These are phyloP conservation scores for Daldinia sp. DNA, from an alignment of 2,329 filamentous ascomycete genomes.

Conservation along the genomic window DNA sequence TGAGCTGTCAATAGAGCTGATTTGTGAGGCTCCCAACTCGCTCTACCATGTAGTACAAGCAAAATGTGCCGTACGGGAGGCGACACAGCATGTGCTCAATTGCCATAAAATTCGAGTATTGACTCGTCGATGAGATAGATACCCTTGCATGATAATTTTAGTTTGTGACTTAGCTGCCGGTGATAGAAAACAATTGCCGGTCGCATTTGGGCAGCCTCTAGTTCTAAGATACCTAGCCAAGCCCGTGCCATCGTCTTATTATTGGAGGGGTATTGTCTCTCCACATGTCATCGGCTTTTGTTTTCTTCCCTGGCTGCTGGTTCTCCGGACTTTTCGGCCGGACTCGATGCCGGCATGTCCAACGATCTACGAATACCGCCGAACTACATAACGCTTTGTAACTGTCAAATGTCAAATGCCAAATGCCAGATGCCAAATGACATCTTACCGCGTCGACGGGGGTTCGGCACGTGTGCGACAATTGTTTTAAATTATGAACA, in stretches of 20 bases:
- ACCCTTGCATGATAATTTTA: conserved; percentile 42
- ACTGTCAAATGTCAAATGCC: conserved; percentile 3
- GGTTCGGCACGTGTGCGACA: conserved; percentile 12
- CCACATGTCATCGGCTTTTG: conserved; percentile 43
- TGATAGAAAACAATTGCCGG: conserved; percentile 43
- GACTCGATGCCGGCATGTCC: conserved; percentile 37
- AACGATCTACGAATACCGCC: conserved; percentile 39
- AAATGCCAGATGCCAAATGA: no score
- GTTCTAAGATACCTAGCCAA: conserved; percentile 38
- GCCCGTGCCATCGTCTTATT: conserved; percentile 31
- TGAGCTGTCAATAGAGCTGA: conserved; percentile 22
- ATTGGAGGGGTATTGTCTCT: conserved; percentile 41
- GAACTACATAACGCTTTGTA: conserved; percentile 17
- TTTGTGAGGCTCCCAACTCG: conserved; percentile 31
- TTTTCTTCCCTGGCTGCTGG: conserved; percentile 39
- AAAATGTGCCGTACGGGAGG: conserved; percentile 24
- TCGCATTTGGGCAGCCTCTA: conserved; percentile 34
- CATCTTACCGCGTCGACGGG: conserved; percentile 17
- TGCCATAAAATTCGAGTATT: conserved; percentile 17
- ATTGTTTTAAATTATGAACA: conserved; percentile 7
- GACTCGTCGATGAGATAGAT: conserved; percentile 29
- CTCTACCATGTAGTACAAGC: conserved; percentile 22
- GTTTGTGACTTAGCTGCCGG: conserved; percentile 41
- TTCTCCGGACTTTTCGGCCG: conserved; percentile 36
- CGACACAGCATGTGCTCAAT: conserved; percentile 33